These are phyloP conservation scores for Monosporascus sp. DNA, from an alignment of 2,329 filamentous ascomycete genomes.

Conservation along the genomic window DNA sequence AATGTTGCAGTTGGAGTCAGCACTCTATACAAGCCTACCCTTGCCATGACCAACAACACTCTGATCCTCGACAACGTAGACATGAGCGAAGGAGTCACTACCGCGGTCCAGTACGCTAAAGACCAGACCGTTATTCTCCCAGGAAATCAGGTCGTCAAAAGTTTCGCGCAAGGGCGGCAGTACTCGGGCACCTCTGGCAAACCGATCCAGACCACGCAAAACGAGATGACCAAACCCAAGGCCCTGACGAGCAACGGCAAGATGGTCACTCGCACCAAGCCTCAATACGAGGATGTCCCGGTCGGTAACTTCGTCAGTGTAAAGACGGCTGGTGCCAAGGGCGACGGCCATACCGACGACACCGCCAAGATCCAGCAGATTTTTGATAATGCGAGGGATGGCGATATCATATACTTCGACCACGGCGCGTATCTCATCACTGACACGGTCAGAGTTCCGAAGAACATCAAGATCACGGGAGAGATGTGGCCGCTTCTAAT, in stretches of 20 bases:
- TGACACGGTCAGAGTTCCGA: conserved; percentile 66
- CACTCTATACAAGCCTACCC: conserved; percentile 62
- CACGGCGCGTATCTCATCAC: conserved; percentile 68
- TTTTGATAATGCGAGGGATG: conserved; percentile 60
- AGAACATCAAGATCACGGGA: conserved; percentile 80
- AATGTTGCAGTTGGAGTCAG: conserved; percentile 73
- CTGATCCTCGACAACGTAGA: conserved; percentile 88
- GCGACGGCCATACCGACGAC: conserved; percentile 84
- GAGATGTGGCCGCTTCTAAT: conserved; percentile 90
- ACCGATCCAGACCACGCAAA: conserved; percentile 55
- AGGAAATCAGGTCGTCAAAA: conserved; percentile 63
- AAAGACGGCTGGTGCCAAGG: conserved; percentile 76
- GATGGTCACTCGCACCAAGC: conserved; percentile 80
- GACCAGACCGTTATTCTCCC: conserved; percentile 57
- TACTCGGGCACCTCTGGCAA: conserved; percentile 50
- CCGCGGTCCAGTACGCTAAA: conserved; percentile 57
- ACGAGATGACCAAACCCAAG: conserved; percentile 56
- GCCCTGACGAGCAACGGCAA: conserved; percentile 60
- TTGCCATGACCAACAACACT: conserved; percentile 68
- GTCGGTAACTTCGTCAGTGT: conserved; percentile 74
- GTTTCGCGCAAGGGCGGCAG: conserved; percentile 75
- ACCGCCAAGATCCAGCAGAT: conserved; percentile 77
- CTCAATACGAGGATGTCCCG: conserved; percentile 70
- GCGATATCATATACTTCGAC: conserved; percentile 69
- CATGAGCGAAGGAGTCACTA: conserved; percentile 60